Conservation (phyloP, 306 rosid species). For the Vigna unguiculata region DNA sequence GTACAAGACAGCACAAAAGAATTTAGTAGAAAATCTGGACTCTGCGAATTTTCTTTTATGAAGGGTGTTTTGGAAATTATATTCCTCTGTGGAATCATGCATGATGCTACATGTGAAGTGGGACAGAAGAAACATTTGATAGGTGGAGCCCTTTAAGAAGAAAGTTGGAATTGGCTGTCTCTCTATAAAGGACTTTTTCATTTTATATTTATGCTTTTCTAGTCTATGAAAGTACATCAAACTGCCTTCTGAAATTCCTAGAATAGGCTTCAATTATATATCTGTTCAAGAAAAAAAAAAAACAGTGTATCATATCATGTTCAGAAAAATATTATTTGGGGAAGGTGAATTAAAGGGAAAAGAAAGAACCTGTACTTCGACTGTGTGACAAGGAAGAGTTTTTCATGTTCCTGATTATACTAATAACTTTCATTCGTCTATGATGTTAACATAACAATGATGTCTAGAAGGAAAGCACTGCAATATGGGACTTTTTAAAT, state of each 20-base stretch:
- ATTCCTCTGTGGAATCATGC: constrained; percentile 15
- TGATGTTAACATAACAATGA: constrained; percentile 41
- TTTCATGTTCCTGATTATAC: background rate
- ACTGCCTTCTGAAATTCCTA: constrained; percentile 44
- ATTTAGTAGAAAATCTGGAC: too few relatives aligned
- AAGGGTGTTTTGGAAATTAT: constrained; percentile 31
- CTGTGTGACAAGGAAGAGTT: constrained; percentile 2
- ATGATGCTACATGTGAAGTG: constrained; percentile 34
- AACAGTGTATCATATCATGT: constrained; percentile 1
- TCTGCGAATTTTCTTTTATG: too few relatives aligned
- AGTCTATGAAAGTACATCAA: constrained; percentile 29
- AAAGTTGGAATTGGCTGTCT: constrained; percentile 45
- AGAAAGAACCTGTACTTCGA: constrained; percentile 4
- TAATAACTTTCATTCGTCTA: constrained; percentile 33
- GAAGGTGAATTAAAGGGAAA: constrained; percentile 1
- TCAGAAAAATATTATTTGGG: background rate
- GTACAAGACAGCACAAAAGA: too few relatives aligned
- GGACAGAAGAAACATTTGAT: constrained; percentile 42
- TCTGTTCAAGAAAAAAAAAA: constrained; percentile 8
- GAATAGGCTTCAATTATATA: constrained; percentile 47
- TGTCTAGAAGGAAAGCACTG: constrained; percentile 24
- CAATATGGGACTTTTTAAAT: constrained; percentile 7
- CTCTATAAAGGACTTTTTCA: constrained; percentile 36
- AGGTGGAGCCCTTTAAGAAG: constrained; percentile 23
- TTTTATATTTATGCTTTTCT: constrained; percentile 44